These are phyloP conservation scores for Rhizopogon rudus DNA, from an alignment of 768 basidiomycete genomes.

Conservation along the genomic window DNA sequence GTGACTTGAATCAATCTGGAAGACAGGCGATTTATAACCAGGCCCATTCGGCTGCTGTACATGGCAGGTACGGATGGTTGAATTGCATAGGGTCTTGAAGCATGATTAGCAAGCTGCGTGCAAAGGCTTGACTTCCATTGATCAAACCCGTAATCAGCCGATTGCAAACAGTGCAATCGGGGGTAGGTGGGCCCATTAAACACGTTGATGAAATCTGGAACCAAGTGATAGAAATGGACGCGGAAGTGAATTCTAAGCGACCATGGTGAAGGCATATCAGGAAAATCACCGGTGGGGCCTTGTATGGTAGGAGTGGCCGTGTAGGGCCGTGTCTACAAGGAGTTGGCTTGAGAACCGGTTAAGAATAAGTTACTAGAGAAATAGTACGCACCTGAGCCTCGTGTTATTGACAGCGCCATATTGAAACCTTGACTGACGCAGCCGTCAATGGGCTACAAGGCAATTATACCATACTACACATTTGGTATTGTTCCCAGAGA, in stretches of 20 bases:
- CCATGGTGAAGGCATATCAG: conserved; percentile 17
- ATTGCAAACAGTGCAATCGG: conserved; percentile 18
- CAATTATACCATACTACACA: conserved; percentile 13
- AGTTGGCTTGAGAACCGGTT: conserved; percentile 16
- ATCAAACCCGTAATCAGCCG: conserved; percentile 27
- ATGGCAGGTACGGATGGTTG: conserved; percentile 22
- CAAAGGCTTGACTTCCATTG: conserved; percentile 21
- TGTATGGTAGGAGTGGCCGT: not conserved
- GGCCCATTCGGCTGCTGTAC: conserved; percentile 15
- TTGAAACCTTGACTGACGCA: conserved; percentile 30
- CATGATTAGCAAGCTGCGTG: conserved; percentile 22
- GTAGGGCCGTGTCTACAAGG: conserved; percentile 21
- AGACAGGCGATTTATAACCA: conserved; percentile 26
- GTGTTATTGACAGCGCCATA: conserved; percentile 22
- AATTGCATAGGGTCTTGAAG: conserved; percentile 17
- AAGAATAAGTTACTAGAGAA: conserved; percentile 10
- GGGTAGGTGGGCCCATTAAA: conserved; percentile 22
- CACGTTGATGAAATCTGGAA: conserved; percentile 26
- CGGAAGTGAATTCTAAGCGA: conserved; percentile 12
- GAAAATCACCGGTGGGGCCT: conserved; percentile 23
- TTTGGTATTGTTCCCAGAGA: conserved; percentile 19
- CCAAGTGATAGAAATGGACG: conserved; percentile 19
- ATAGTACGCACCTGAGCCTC: conserved; percentile 26
- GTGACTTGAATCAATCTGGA: conserved; percentile 15
- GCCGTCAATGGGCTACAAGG: conserved; percentile 23